phyloP scores from a whole-genome alignment of 2,329 filamentous ascomycete species.

The Ophiocordyceps robertsii region DNA sequence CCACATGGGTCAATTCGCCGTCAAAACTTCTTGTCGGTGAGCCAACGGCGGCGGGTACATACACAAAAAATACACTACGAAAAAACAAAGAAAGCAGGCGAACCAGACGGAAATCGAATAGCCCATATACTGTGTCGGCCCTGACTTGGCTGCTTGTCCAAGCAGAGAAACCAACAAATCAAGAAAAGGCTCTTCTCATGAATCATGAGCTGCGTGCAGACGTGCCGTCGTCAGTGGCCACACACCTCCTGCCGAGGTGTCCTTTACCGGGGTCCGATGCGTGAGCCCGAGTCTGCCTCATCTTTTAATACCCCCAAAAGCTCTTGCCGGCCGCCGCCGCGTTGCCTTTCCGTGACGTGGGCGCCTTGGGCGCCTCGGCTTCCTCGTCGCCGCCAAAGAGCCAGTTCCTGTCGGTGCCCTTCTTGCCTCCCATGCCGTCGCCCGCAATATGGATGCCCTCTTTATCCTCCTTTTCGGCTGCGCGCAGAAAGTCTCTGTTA shows the following conservation, averaged over 20 bases:
- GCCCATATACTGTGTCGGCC: neutral
- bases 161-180: neutral
- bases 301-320: conserved; percentile 34
- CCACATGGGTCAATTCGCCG: too few species aligned
- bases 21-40: neutral
- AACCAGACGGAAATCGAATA: neutral
- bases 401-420: conserved; percentile 40
- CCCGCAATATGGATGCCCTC: conserved; percentile 31
- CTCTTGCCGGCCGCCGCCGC: conserved; percentile 6
- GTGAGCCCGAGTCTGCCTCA: conserved; percentile 2
- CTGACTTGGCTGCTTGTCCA: neutral
- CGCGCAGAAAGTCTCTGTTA: conserved; percentile 44
- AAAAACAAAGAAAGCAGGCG: neutral
- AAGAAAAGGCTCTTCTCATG: conserved; percentile 10
- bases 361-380: conserved; percentile 15
- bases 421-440: conserved; percentile 52
- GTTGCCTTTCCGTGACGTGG: conserved; percentile 19
- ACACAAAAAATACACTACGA: neutral
- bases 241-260: neutral
- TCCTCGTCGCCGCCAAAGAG: conserved; percentile 38
- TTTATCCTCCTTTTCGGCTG: conserved; percentile 36
- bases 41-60: neutral
- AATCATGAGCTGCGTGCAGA: conserved; percentile 20
- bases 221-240: conserved; percentile 12
- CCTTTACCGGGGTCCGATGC: conserved; percentile 1